Base-by-base conservation (phyloP, 495 filamentous ascomycete genomes). In the Penicillium parvum region DNA sequence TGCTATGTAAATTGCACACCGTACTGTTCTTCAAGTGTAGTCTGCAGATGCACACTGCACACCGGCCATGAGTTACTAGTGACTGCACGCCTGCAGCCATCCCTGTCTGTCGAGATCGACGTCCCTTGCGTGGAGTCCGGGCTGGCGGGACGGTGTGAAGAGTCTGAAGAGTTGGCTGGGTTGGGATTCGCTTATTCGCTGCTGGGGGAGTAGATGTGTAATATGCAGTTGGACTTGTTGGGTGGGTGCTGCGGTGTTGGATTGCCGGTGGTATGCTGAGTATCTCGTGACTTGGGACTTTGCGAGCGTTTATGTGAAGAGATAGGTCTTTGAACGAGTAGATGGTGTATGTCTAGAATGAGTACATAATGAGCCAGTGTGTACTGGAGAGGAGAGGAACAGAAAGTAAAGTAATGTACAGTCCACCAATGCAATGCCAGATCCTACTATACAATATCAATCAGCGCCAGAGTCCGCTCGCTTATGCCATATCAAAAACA, bases 111-210 rank as follows among this genome's bases (percentile, higher is more conserved):
- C 32, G 2, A 5, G 48, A 54, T 49, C 42, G 45, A 36, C 50
- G 14, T 37, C 49, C 52, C 52, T 56, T 56, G 52, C 52, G 49
- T 56, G 12, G 37, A 15, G 37, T 43, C 39, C 40, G 41, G 32
- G 12, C 22, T 48, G 40, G 40, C 23, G 44, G 44, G 29, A 40
- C 38, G n/a, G n/a, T n/a, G n/a, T n/a, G n/a, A n/a, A n/a, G n/a
- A n/a, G n/a, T n/a, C n/a, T n/a, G n/a, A n/a, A n/a, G 37, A 20
- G 42, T 5, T 26, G 30, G 39, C 32, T 28, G 20, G 40, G 8
- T 27, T 27, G 34, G 23, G 36, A 10, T 41, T 42, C 41, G 49
- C 43, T 37, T 43, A 43, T 32, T 45, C 34, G 23, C 8, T 27
- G 28, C 21, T 40, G 36, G 29, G 37, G 36, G 49, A 32, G 39